Evolutionary conservation across 1,284 basidiomycete genomes (phyloP).

Genomic region (Cryptococcus deneoformans): DNA sequence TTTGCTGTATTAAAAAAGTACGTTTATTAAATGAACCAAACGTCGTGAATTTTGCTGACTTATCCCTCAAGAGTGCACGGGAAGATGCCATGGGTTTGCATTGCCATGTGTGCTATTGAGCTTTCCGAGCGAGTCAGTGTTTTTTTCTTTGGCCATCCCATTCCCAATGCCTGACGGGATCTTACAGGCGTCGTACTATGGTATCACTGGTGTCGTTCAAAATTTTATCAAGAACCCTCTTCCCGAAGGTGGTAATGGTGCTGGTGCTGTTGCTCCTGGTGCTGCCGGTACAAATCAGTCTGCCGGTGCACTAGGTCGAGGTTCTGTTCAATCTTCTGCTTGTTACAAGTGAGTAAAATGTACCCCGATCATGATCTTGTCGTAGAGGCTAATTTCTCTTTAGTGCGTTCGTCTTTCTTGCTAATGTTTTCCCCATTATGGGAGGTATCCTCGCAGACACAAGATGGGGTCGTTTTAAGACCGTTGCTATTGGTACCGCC

Average conservation of each 20-base stretch:
- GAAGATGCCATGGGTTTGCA: conserved; percentile 29
- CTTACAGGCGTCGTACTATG: conserved; percentile 29
- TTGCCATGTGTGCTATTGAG: conserved; percentile 45
- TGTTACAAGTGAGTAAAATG: conserved; percentile 9
- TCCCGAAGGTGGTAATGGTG: conserved; percentile 58
- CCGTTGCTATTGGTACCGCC: conserved; percentile 55
- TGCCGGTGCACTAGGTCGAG: conserved; percentile 37
- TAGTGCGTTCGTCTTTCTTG: conserved; percentile 33
- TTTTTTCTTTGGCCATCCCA: neutral
- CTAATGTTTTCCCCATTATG: conserved; percentile 35
- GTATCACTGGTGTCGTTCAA: conserved; percentile 16
- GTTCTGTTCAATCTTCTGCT: conserved; percentile 22
- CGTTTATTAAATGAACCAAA: conserved; percentile 4
- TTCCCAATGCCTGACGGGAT: neutral
- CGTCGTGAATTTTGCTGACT: conserved; percentile 26
- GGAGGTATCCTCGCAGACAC: conserved; percentile 65
- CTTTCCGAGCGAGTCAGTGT: conserved; percentile 39
- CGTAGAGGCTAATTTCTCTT: conserved; percentile 10
- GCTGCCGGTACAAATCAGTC: conserved; percentile 62
- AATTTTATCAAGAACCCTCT: conserved; percentile 51
- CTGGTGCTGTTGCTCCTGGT: conserved; percentile 68
- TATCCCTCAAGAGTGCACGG: conserved; percentile 58
- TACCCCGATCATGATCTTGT: neutral
- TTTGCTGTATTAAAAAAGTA: conserved; percentile 20
- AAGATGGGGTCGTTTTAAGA: conserved; percentile 71